Evolutionary conservation across 495 filamentous ascomycete species (phyloP).

Genomic region (Penicillium egyptiacum): DNA sequence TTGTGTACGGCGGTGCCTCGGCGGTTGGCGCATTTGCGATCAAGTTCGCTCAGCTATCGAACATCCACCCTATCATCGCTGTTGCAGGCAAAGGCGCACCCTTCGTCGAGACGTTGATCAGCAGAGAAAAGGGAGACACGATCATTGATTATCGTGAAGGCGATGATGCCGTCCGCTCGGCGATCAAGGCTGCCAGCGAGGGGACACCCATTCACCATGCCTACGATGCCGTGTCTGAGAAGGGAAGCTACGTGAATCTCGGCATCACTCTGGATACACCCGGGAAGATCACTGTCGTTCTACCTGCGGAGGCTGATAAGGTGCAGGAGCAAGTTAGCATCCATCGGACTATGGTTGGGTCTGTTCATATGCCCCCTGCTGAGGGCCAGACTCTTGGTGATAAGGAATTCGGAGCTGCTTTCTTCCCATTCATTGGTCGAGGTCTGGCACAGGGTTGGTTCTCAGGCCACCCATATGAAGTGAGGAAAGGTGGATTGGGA

Average conservation of each 20-base stretch:
- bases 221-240: slow-evolving; percentile 60
- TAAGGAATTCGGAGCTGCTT: slow-evolving; percentile 60
- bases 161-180: slow-evolving; percentile 23
- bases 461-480: slow-evolving; percentile 58
- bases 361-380: slow-evolving; percentile 16
- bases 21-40: slow-evolving; percentile 69
- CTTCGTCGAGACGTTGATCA: slow-evolving; percentile 61
- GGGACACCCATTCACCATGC: slow-evolving; percentile 42
- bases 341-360: slow-evolving; percentile 15
- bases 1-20: slow-evolving; percentile 67
- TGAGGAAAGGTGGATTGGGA: slow-evolving; percentile 58
- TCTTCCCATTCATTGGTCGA: slow-evolving; percentile 52
- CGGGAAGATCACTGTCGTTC: slow-evolving; percentile 56
- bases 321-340: slow-evolving; percentile 27
- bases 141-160: slow-evolving; percentile 68
- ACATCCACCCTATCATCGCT: slow-evolving; percentile 73
- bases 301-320: slow-evolving; percentile 33
- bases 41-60: slow-evolving; percentile 63
- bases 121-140: slow-evolving; percentile 62
- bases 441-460: slow-evolving; percentile 62
- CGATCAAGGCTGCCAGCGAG: slow-evolving; percentile 25
- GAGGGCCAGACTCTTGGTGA: slow-evolving; percentile 23
- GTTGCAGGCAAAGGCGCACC: slow-evolving; percentile 60
- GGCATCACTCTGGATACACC: slow-evolving; percentile 23
- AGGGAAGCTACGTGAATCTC: slow-evolving; percentile 42